These are phyloP conservation scores for Saksenaea vasiformis DNA, from an alignment of 371 early-diverging fungal species.

Conservation along the genomic window DNA sequence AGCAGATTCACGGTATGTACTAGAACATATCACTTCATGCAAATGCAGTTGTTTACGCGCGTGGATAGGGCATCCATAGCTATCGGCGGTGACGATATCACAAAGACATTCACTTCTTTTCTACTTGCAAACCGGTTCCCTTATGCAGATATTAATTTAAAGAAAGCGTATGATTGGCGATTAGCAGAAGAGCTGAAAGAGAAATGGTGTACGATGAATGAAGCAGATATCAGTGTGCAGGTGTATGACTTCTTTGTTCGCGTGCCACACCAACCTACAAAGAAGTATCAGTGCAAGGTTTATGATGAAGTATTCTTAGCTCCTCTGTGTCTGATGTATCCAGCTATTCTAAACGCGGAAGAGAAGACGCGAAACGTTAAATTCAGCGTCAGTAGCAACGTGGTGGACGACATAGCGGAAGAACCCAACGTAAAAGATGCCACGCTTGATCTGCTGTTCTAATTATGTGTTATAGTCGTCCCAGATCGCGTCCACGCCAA, in stretches of 20 bases:
- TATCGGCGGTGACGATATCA: slow-evolving; percentile 89
- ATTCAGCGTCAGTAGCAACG: slow-evolving; percentile 23
- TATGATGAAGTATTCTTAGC: slow-evolving; percentile 87
- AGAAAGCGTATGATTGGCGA: slow-evolving; percentile 66
- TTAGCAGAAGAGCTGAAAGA: slow-evolving; percentile 77
- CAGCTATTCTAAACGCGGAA: slow-evolving; percentile 42
- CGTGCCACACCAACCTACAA: slow-evolving; percentile 67
- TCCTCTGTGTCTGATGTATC: slow-evolving; percentile 66
- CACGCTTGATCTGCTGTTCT: background rate
- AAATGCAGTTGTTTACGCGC: background rate
- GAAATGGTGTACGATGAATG: slow-evolving; percentile 81
- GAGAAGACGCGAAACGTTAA: slow-evolving; percentile 19
- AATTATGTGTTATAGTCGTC: slow-evolving; percentile 1
- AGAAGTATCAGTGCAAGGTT: slow-evolving; percentile 79
- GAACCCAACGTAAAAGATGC: slow-evolving; percentile 30
- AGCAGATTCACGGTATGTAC: slow-evolving; percentile 59
- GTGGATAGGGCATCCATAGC: slow-evolving; percentile 25
- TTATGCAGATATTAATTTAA: slow-evolving; percentile 68
- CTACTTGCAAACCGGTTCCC: slow-evolving; percentile 74
- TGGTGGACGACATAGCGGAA: slow-evolving; percentile 40
- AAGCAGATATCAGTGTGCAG: slow-evolving; percentile 79
- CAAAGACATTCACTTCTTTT: slow-evolving; percentile 68
- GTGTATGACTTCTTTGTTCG: slow-evolving; percentile 83
- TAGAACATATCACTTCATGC: background rate
- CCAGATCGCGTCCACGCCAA: slow-evolving; percentile 3